Percentiles rank a stretch among this genome's conserved stretches.
Evolutionary conservation across 78 protist species (phyloP).

Genomic region (Andalucia godoyi): DNA sequence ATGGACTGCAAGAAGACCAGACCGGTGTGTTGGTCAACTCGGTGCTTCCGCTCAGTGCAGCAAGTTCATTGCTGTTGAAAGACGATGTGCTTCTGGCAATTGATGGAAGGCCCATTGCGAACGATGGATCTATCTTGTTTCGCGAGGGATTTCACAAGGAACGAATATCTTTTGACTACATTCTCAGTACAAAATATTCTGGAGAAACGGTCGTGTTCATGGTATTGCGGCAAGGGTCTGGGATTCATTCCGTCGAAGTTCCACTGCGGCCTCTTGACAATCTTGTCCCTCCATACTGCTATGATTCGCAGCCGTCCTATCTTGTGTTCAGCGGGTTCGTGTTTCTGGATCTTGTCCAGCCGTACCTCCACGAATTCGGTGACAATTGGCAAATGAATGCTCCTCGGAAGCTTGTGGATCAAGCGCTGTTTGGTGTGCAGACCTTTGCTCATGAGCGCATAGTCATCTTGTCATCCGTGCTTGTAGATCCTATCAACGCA

Average conservation of each 20-base stretch:
- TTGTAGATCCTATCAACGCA: slow-evolving; percentile 24
- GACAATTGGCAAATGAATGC: slow-evolving; percentile 25
- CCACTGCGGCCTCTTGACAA: slow-evolving; percentile 2
- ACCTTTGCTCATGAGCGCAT: neutral
- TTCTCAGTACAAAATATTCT: slow-evolving; percentile 4
- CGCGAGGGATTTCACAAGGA: slow-evolving; percentile 35
- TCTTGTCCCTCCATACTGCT: slow-evolving; percentile 31
- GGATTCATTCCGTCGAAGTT: neutral
- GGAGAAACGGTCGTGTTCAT: slow-evolving; percentile 18
- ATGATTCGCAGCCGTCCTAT: slow-evolving; percentile 29
- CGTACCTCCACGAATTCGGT: slow-evolving; percentile 40
- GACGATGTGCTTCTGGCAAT: slow-evolving; percentile 38
- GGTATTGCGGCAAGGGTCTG: slow-evolving; percentile 23
- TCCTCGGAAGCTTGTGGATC: slow-evolving; percentile 6
- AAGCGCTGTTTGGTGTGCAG: neutral
- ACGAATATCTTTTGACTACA: slow-evolving; percentile 26
- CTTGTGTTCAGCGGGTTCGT: slow-evolving; percentile 47
- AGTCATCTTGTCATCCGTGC: slow-evolving; percentile 37
- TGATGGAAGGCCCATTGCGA: slow-evolving; percentile 30
- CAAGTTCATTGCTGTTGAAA: neutral
- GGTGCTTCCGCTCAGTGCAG: neutral
- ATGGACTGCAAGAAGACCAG: neutral
- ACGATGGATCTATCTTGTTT: slow-evolving; percentile 46
- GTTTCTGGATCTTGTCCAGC: slow-evolving; percentile 35
- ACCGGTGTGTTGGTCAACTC: slow-evolving; percentile 15